Conservation (phyloP, 345 rosid species). For the Syzygium jambos region DNA sequence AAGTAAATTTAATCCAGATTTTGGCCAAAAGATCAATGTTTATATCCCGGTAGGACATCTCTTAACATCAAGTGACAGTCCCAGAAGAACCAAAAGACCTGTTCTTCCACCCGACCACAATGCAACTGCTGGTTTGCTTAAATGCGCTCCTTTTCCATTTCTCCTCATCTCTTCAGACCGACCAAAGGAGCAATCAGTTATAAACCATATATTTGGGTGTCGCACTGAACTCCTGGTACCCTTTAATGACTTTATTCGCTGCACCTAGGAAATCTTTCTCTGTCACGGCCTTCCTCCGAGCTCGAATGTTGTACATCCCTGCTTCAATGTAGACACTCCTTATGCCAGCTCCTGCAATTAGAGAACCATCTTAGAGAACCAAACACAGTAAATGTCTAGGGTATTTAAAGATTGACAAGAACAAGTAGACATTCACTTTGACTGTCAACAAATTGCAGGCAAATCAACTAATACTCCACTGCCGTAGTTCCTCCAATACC, state of each 20-base stretch:
- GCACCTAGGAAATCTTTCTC: constrained; percentile 94
- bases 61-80: background rate
- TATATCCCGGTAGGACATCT: background rate
- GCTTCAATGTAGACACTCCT: constrained; percentile 95
- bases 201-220: constrained; percentile 95
- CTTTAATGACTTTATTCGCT: constrained; percentile 91
- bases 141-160: background rate
- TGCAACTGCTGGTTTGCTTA: background rate
- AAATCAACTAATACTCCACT: too few relatives aligned
- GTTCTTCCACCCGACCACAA: background rate
- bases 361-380: background rate
- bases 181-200: constrained; percentile 22
- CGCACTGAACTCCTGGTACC: constrained; percentile 92
- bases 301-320: constrained; percentile 87
- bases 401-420: background rate
- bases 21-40: background rate
- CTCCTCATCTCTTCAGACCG: background rate
- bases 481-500: too few relatives aligned
- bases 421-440: background rate
- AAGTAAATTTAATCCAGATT: background rate
- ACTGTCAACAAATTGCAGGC: background rate
- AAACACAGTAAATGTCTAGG: background rate
- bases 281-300: constrained; percentile 78
- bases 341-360: constrained; percentile 59
- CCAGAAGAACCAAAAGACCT: background rate